Evolutionary conservation across 306 rosid species (phyloP), one percentile per base, ranked within the genome.

Genomic region (Psophocarpus tetragonolobus): DNA sequence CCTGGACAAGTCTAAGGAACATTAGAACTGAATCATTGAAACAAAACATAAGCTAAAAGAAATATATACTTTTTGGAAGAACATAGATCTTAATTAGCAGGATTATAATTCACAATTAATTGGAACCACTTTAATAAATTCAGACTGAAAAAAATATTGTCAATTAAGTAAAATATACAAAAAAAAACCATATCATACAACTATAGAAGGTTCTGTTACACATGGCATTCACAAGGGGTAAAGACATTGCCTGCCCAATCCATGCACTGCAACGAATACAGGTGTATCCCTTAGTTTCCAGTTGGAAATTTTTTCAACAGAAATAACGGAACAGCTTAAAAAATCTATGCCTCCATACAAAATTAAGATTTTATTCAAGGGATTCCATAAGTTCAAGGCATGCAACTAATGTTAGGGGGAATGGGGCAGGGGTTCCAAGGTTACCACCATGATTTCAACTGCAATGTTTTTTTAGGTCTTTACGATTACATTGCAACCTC

Each of bases 1-100:
- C 91, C 99, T 96, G 87, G 33, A 57, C 66, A 81, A 75, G 21
- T 29, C 38, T 3, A 20, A 39, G 7, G 23, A 80, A 63, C 10
- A 73, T 79, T 10, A 65, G 64, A 44, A 60, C 18, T 56, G 35
- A 62, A 27, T 53, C 50, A 50, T 56, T 36, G 1, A 41, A 33
- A 74, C 50, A 74, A 66, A 66, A 48, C 48, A 51, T 14, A 38
- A 30, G 60, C 27, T n/a, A n/a, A n/a, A n/a, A n/a, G 54, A 62
- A 62, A 51, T 51, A 70, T 14, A 38, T 51, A 8, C 53, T 13
- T 39, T 41, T 57, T 36, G 44, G 42, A 51, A 68, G 57, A 48
- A 72, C 15, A 29, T 24, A 32, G 21, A n/a, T 41, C 45, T 26
- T n/a, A 39, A 30, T 74, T 35, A 68, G 21, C 30, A 23, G 20